A percentile compares a stretch with the other conserved stretches of the same genome.
phyloP scores from a whole-genome alignment of 345 rosid species.

The Jatropha curcas region DNA sequence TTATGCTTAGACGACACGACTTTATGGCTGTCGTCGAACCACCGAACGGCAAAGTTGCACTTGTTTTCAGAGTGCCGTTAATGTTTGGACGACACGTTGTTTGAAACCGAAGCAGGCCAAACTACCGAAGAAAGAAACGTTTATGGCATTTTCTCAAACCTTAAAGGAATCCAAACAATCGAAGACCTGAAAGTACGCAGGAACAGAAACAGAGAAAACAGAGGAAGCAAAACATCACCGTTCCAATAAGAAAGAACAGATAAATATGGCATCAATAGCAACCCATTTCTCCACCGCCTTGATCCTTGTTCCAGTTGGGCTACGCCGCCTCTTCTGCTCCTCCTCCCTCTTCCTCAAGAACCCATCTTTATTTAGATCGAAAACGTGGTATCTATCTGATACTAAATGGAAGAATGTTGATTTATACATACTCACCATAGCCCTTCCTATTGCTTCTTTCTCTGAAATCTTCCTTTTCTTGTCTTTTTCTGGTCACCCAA shows the following conservation, averaged over 20 bases:
- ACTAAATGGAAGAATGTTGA: slow-evolving; percentile 49
- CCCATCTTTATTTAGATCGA: slow-evolving; percentile 57
- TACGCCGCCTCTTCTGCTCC: slow-evolving; percentile 52
- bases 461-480: slow-evolving; percentile 47
- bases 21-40: no score
- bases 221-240: not conserved
- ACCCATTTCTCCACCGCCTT: slow-evolving; percentile 45
- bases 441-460: slow-evolving; percentile 57
- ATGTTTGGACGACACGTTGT: no score
- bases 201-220: not conserved
- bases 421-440: slow-evolving; percentile 45
- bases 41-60: not conserved
- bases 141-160: not conserved
- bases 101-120: not conserved
- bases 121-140: slow-evolving; percentile 2
- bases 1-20: no score
- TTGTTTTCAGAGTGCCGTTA: not conserved
- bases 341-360: slow-evolving; percentile 53
- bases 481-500: slow-evolving; percentile 42
- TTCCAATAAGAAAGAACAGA: no score
- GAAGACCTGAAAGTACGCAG: not conserved
- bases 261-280: slow-evolving; percentile 46
- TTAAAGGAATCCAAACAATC: not conserved
- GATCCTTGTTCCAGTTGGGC: slow-evolving; percentile 49
- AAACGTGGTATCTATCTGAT: slow-evolving; percentile 49